Evolutionary conservation across 768 basidiomycete genomes (phyloP), one percentile per base, ranked within the genome.

Genomic region (Lactifluus pinguis): DNA sequence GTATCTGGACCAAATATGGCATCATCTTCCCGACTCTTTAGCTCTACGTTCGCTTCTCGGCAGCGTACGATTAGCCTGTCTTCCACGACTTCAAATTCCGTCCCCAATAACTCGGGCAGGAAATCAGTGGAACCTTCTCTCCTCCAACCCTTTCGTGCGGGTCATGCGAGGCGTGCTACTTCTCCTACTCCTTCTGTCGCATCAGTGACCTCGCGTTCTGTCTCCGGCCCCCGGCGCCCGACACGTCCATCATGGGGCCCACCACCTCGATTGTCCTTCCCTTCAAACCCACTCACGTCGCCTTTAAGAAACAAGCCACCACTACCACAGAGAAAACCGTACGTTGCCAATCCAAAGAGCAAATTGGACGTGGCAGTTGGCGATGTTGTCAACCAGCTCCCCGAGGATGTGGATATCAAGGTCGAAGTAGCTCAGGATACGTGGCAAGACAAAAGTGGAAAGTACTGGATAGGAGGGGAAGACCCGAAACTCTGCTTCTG

Each of bases 391-490:
- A 97, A 97, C 73, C 84, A 84, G 65, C 81, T 98, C 19, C 85
- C 88, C 17, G 86, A 92, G 21, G 83, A 86, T 53, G 86, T 93
- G 29, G 83, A 86, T 57, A 91, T 92, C 73, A 90, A 86, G 61
- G 76, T 93, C 36, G 85, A 90, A 72, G 83, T 88, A 14, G 86
- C 89, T 6, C 80, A 83, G 6, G 89, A 91, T 53, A 87, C 85
- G 7, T 95, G 92, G 92, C 85, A 85, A 70, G 93, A 95, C 70
- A 85, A 90, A 73, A 93, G 92, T 63, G 93, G 93, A 19, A 93
- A 94, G 69, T 94, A 95, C 69, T 95, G 92, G 93, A 97, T 95
- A 66, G 95, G 95, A 14, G 86, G 92, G 65, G 84, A 91, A 66
- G 91, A 95, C 54, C 83, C 92, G 6, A 92, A 85, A 71, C 76